Percentiles rank a stretch among this genome's conserved stretches.
phyloP scores from a whole-genome alignment of 2,329 filamentous ascomycete species.

The Epichloe scottii region DNA sequence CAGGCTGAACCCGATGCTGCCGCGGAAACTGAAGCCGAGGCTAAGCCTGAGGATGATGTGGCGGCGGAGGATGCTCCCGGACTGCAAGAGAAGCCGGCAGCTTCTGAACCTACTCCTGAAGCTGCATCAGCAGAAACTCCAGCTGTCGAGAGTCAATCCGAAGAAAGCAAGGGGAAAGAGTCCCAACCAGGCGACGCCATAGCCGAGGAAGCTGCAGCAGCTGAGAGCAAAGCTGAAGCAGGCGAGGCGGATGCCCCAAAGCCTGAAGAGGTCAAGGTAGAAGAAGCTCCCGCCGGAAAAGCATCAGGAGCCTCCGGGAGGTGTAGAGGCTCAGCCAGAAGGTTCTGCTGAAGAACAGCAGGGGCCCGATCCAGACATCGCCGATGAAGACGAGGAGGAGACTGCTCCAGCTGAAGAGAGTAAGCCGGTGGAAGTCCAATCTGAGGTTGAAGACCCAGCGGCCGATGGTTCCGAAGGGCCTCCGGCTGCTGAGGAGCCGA shows the following conservation, averaged over 20 bases:
- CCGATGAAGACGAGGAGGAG: not conserved
- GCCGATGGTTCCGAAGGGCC: too few species aligned
- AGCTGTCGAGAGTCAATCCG: not conserved
- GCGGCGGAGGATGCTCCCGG: not conserved
- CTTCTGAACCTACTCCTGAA: not conserved
- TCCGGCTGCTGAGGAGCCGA: not conserved
- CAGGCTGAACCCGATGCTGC: constrained; percentile 8
- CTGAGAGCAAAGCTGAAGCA: not conserved
- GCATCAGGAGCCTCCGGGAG: not conserved
- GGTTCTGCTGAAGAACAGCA: not conserved
- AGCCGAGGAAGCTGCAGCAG: not conserved
- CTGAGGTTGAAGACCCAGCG: not conserved
- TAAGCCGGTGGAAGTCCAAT: not conserved
- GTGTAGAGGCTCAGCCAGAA: not conserved
- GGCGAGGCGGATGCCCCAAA: not conserved
- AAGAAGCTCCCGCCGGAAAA: not conserved
- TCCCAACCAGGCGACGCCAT: not conserved
- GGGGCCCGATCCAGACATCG: not conserved
- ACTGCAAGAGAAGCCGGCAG: not conserved
- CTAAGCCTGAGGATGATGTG: not conserved
- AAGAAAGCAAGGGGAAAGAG: not conserved
- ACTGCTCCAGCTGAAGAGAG: not conserved
- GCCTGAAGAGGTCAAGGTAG: not conserved
- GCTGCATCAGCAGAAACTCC: not conserved
- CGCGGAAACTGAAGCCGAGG: not conserved